Conservation (phyloP, 345 rosid species). For the Eucalyptus grandis region DNA sequence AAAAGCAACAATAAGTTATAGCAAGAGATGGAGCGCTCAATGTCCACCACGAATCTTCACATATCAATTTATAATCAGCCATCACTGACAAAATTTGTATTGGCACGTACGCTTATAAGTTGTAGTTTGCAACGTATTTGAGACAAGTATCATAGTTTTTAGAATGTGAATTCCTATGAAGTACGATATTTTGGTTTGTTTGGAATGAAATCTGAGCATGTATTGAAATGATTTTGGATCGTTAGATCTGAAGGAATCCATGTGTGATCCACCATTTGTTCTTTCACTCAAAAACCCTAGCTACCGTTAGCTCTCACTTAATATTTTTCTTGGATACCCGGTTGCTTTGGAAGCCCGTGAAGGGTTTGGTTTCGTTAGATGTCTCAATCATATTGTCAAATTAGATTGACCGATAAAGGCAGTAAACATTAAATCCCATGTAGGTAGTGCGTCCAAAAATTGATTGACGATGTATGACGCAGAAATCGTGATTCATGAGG, state of each 20-base stretch:
- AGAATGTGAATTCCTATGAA: not conserved
- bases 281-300: not conserved
- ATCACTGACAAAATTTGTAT: not conserved
- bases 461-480: not conserved
- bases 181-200: not conserved
- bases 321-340: not conserved
- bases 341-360: not conserved
- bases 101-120: not conserved
- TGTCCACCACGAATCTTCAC: not conserved
- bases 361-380: not conserved
- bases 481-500: not conserved
- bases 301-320: not conserved
- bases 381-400: not conserved
- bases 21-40: not conserved
- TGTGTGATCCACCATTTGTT: not conserved
- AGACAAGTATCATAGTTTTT: not conserved
- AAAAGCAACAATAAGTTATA: not conserved
- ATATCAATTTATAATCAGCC: not conserved
- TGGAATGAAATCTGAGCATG: not conserved
- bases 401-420: not conserved
- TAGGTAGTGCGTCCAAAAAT: not conserved
- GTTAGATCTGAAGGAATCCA: not conserved
- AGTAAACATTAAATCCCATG: not conserved
- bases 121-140: not conserved
- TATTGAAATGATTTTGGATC: not conserved